phyloP scores from a whole-genome alignment of 2,329 filamentous ascomycete species.

The Elsinoe ampelina region DNA sequence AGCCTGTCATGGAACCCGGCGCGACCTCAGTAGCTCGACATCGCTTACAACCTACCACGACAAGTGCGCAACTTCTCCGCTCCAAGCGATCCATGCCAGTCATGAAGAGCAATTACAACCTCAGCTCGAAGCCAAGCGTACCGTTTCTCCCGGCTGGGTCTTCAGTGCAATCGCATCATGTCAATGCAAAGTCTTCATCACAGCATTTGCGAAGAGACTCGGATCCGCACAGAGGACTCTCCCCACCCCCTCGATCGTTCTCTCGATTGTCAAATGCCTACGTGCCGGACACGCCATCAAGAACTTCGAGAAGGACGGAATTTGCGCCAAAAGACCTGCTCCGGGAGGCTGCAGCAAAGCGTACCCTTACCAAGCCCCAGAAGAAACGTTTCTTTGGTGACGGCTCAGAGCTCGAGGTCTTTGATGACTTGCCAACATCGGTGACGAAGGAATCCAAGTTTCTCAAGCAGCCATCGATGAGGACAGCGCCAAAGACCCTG shows the following conservation, averaged over 20 bases:
- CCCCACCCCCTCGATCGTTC: slow-evolving; percentile 37
- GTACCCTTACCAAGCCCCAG: slow-evolving; percentile 64
- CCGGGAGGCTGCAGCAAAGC: slow-evolving; percentile 49
- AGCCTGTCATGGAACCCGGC: slow-evolving; percentile 85
- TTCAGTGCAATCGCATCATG: slow-evolving; percentile 69
- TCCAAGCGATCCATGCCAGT: slow-evolving; percentile 53
- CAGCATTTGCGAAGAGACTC: slow-evolving; percentile 74
- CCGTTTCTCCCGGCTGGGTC: slow-evolving; percentile 75
- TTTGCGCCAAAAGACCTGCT: slow-evolving; percentile 42
- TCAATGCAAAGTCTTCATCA: slow-evolving; percentile 58
- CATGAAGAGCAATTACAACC: slow-evolving; percentile 39
- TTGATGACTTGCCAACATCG: slow-evolving; percentile 91
- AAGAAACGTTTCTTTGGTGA: slow-evolving; percentile 72
- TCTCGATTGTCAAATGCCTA: slow-evolving; percentile 40
- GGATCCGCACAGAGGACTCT: slow-evolving; percentile 48
- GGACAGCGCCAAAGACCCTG: slow-evolving; percentile 56
- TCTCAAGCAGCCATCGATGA: slow-evolving; percentile 65
- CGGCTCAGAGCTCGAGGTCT: slow-evolving; percentile 81
- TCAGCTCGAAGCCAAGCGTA: slow-evolving; percentile 57
- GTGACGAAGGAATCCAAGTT: slow-evolving; percentile 71
- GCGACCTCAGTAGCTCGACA: slow-evolving; percentile 58
- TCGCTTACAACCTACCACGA: slow-evolving; percentile 44
- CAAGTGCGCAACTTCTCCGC: slow-evolving; percentile 46
- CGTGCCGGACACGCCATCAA: slow-evolving; percentile 42
- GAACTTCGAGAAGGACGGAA: slow-evolving; percentile 32